Evolutionary conservation across 1,139 yeast genomes (phyloP).

Genomic region (Komagataea norvegica): DNA sequence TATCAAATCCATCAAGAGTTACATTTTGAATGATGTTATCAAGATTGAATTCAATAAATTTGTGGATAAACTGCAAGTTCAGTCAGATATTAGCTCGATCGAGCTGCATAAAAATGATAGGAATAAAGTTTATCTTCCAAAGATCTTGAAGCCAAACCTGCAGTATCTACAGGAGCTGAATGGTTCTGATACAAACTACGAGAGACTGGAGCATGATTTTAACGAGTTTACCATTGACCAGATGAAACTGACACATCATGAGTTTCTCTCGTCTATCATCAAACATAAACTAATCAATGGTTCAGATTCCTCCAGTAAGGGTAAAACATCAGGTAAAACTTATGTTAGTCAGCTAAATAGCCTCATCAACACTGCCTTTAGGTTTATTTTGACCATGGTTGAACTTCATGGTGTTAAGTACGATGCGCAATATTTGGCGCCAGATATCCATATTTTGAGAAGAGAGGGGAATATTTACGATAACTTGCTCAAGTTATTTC

Average conservation of each 20-base stretch:
- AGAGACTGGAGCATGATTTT: conserved; percentile 11
- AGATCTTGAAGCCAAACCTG: conserved; percentile 15
- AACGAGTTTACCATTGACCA: conserved; percentile 43
- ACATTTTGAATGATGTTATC: conserved; percentile 45
- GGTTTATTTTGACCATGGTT: conserved; percentile 42
- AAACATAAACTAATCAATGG: conserved; percentile 36
- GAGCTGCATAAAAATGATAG: conserved; percentile 1
- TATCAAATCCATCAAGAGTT: conserved; percentile 39
- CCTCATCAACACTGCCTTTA: conserved; percentile 39
- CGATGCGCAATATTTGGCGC: conserved; percentile 19
- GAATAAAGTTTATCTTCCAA: conserved; percentile 10
- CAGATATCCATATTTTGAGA: conserved; percentile 15
- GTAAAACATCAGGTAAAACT: conserved; percentile 37
- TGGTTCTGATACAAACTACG: conserved; percentile 6
- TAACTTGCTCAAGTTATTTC: conserved; percentile 18
- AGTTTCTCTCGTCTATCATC: conserved; percentile 37
- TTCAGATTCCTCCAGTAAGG: conserved; percentile 34
- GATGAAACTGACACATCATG: conserved; percentile 38
- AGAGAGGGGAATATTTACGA: conserved; percentile 19
- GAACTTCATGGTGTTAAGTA: conserved; percentile 38
- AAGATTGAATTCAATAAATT: conserved; percentile 38
- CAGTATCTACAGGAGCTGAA: conserved; percentile 17
- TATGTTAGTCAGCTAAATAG: conserved; percentile 44
- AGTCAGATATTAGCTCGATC: background rate
- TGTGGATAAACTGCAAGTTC: conserved; percentile 11